Conservation (phyloP, 2,329 filamentous ascomycete species). For the Didymella pomorum region DNA sequence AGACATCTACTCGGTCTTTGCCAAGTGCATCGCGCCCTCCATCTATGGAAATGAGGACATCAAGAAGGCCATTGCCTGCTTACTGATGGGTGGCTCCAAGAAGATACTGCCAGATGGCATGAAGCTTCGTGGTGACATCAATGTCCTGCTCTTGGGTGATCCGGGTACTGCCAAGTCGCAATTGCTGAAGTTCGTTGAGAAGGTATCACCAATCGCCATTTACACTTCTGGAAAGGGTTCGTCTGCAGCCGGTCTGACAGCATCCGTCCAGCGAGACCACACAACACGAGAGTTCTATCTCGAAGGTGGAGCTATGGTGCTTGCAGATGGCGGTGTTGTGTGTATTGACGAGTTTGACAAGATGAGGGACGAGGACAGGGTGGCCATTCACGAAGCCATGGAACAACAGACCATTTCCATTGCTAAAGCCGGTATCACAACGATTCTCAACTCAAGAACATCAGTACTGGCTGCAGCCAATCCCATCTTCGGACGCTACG, state of each 20-base stretch:
- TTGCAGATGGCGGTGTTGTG: conserved; percentile 94
- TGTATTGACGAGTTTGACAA: conserved; percentile 99
- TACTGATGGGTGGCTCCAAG: conserved; percentile 93
- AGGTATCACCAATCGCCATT: conserved; percentile 93
- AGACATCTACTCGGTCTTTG: conserved; percentile 90
- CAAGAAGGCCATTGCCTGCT: conserved; percentile 94
- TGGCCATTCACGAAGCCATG: conserved; percentile 99
- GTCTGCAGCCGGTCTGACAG: conserved; percentile 94
- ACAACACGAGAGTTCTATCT: conserved; percentile 96
- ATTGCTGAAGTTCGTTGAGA: conserved; percentile 95
- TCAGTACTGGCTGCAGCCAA: conserved; percentile 96
- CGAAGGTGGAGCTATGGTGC: conserved; percentile 97
- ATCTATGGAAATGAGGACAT: conserved; percentile 97
- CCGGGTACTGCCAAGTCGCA: conserved; percentile 98
- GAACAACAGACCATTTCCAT: conserved; percentile 99
- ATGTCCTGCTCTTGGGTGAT: conserved; percentile 94
- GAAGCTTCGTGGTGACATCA: conserved; percentile 97
- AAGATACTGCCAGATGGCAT: conserved; percentile 98
- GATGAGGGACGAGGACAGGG: conserved; percentile 97
- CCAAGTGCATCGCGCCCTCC: conserved; percentile 92
- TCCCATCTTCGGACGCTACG: conserved; percentile 96
- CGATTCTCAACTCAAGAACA: conserved; percentile 93
- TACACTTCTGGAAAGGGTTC: conserved; percentile 99
- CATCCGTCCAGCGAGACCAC: conserved; percentile 92
- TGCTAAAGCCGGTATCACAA: conserved; percentile 97